A percentile compares a stretch with the other conserved stretches of the same genome.
These are phyloP conservation scores for Sclerotinia minor DNA, from an alignment of 2,329 filamentous ascomycete genomes.

Conservation along the genomic window DNA sequence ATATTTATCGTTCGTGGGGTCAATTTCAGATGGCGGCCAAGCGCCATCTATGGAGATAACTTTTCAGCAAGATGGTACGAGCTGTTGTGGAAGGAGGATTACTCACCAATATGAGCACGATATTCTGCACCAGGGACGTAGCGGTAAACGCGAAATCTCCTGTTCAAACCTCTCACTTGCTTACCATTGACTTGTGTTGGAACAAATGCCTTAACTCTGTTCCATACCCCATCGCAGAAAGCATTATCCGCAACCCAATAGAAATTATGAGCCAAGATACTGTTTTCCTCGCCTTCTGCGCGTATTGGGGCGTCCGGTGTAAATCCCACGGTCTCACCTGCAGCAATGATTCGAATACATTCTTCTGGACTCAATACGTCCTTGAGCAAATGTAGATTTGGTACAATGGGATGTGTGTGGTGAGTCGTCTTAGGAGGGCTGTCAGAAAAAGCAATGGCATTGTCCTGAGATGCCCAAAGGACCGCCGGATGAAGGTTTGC, in stretches of 20 bases:
- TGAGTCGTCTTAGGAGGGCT: conserved; percentile 53
- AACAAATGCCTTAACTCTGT: conserved; percentile 58
- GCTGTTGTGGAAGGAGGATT: neutral
- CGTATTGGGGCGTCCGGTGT: conserved; percentile 67
- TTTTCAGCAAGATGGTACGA: conserved; percentile 6
- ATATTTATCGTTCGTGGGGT: conserved; percentile 49
- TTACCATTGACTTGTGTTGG: conserved; percentile 57
- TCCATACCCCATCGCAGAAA: conserved; percentile 65
- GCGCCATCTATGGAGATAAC: conserved; percentile 54
- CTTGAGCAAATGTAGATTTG: conserved; percentile 59
- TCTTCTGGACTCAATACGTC: conserved; percentile 61
- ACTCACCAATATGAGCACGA: conserved; percentile 60
- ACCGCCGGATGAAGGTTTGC: conserved; percentile 68
- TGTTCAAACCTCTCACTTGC: conserved; percentile 62
- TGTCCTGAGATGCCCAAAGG: conserved; percentile 60
- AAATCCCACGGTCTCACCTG: conserved; percentile 65
- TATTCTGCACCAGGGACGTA: conserved; percentile 75
- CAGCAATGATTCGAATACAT: conserved; percentile 65
- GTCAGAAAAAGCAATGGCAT: conserved; percentile 55
- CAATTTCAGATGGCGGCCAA: conserved; percentile 69
- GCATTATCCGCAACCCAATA: conserved; percentile 68
- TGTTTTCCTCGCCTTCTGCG: conserved; percentile 60
- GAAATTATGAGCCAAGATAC: conserved; percentile 70
- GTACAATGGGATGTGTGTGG: conserved; percentile 59
- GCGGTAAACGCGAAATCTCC: conserved; percentile 69